Conservation (phyloP, 139 green algal genomes). For the Coccomyxa sp. region DNA sequence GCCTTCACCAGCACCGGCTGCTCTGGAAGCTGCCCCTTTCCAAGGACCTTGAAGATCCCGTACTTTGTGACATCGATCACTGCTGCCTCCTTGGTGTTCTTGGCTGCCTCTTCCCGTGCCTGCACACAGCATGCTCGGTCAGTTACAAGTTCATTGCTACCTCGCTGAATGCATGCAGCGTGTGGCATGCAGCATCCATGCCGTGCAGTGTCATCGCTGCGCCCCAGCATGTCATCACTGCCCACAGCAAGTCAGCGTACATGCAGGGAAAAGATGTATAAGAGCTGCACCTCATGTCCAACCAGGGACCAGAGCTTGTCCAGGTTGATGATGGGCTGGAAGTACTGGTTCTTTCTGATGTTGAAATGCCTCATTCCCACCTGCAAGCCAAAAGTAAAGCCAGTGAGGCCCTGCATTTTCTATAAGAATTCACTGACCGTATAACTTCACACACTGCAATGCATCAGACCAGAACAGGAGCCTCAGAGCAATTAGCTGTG, state of each 20-base stretch:
- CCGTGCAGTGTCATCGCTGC: too few species aligned
- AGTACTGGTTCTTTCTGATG: slow-evolving; percentile 91
- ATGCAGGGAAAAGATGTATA: neutral
- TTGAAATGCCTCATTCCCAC: slow-evolving; percentile 99
- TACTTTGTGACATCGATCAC: slow-evolving; percentile 98
- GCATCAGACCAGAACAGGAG: too few species aligned
- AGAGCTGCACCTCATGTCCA: slow-evolving; percentile 67
- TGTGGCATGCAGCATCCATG: too few species aligned
- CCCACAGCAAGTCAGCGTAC: neutral
- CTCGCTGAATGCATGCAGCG: too few species aligned
- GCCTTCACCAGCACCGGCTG: slow-evolving; percentile 95
- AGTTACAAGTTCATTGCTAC: too few species aligned
- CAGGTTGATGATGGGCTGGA: slow-evolving; percentile 96
- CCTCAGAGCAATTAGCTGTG: too few species aligned
- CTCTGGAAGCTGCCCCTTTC: slow-evolving; percentile 92
- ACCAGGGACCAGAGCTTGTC: slow-evolving; percentile 97
- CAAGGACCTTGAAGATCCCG: slow-evolving; percentile 90
- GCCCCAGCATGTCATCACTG: too few species aligned
- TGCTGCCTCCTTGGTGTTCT: slow-evolving; percentile 67
- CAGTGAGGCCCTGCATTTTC: neutral
- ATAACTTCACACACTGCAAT: too few species aligned
- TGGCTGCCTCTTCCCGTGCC: slow-evolving; percentile 65
- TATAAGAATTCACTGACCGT: too few species aligned
- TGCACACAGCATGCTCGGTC: too few species aligned
- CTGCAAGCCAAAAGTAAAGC: slow-evolving; percentile 25